A percentile compares a stretch with the other conserved stretches of the same genome.
Conservation (phyloP, 2,329 filamentous ascomycete species). For the Penicillium sp. region DNA sequence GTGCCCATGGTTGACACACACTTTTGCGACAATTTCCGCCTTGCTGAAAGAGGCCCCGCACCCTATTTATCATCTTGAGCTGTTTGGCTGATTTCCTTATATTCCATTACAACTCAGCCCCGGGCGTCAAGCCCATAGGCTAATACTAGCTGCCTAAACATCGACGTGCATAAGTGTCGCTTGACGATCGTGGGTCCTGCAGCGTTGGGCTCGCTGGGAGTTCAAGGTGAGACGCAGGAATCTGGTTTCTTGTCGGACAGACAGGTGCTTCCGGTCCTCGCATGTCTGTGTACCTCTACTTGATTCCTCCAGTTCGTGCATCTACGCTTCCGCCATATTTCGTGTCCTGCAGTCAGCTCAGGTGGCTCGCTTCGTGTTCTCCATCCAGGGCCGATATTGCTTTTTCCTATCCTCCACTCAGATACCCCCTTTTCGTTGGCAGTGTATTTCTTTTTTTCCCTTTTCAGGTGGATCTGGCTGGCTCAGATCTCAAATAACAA, state of each 20-base stretch:
- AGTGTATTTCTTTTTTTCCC: conserved; percentile 29
- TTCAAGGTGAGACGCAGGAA: conserved; percentile 22
- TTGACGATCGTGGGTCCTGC: conserved; percentile 34
- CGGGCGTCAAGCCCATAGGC: conserved; percentile 32
- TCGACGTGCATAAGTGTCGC: conserved; percentile 40
- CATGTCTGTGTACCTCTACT: conserved; percentile 17
- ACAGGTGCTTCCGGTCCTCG: conserved; percentile 23
- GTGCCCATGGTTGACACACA: conserved; percentile 18
- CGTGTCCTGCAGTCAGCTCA: conserved; percentile 21
- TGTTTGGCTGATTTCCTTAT: conserved; percentile 10
- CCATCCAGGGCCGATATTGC: conserved; percentile 8
- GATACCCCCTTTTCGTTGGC: conserved; percentile 24
- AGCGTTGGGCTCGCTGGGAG: conserved; percentile 16
- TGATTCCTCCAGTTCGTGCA: conserved; percentile 21
- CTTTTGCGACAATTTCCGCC: conserved; percentile 16
- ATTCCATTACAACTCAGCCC: conserved; percentile 24
- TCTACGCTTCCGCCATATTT: conserved; percentile 20
- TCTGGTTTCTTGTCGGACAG: conserved; percentile 22
- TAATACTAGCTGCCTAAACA: conserved; percentile 29
- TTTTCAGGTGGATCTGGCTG: conserved; percentile 33
- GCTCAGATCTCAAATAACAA: conserved; percentile 29
- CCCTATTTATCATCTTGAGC: conserved; percentile 15
- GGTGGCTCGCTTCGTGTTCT: conserved; percentile 13
- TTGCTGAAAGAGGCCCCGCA: conserved; percentile 14
- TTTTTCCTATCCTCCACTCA: conserved; percentile 19